Base-by-base conservation (phyloP, 148 eudicot genomes). In the Limonium bicolor region DNA sequence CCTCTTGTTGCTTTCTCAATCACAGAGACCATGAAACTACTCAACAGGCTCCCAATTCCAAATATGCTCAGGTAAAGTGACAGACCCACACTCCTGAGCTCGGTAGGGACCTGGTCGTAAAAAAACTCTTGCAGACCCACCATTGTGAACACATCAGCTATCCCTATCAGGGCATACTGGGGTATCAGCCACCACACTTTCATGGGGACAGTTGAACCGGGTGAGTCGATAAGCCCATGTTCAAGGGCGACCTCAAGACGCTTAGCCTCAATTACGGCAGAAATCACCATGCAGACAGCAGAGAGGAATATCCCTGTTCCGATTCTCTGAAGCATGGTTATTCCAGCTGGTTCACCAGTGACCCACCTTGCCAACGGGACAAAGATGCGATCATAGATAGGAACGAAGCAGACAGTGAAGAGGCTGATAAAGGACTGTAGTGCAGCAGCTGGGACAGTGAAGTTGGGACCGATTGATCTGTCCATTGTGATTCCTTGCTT, bases 61-160 rank as follows among this genome's bases (percentile, higher is more conserved):
- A 71, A 27, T 9, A 82, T 59, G 36, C 86, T 77, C 31, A 77
- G 35, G 53, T 52, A 82, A 0, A 82, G 48, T 4, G 94, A 53
- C 0, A 78, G 44, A 5, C 86, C 93, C 0, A 82, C 67, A 14
- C 78, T 61, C 26, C 62, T 72, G 50, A 82, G 36, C 27, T 74
- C 76, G 19, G 29, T 53, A 0, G 93, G 86, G 20, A 74, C 70
- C 24, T 74, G 72, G 24, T 64, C 73, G 28, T 82, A 82, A 56
- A 82, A 77, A 24, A 74, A 65, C 39, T 82, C 86, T 53, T 82
- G 94, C 60, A 78, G 18, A 6, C 94, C 94, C 29, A 82, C 64
- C 53, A 67, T 46, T 11, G 77, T 51, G 50, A 72, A 67, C 0
- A 54, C 74, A 22, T 72, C 70, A 5, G 75, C 47, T 7, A 60